These are phyloP conservation scores for Coemansia sp. DNA, from an alignment of 192 early-diverging fungal species.

Conservation along the genomic window DNA sequence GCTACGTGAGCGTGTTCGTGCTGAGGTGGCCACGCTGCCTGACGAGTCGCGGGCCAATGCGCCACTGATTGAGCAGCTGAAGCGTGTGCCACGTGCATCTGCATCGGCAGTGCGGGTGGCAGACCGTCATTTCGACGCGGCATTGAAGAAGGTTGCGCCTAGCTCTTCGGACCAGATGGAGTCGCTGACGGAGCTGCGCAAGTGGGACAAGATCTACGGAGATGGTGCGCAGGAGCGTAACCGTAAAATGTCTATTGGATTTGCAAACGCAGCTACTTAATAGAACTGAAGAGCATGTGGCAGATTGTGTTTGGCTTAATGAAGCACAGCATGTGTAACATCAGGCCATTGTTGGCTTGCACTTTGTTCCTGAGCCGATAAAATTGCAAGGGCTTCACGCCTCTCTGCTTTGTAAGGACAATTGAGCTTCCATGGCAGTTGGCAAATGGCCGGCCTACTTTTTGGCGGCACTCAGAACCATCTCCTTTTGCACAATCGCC, in stretches of 20 bases:
- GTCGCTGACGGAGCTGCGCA: constrained; percentile 80
- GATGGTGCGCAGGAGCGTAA: constrained; percentile 63
- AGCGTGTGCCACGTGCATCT: constrained; percentile 17
- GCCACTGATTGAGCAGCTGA: constrained; percentile 44
- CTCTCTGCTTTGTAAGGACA: no score
- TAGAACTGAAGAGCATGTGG: no score
- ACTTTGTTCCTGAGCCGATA: no score
- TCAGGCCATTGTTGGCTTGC: no score
- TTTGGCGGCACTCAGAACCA: no score
- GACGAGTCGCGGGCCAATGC: not conserved
- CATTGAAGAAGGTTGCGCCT: constrained; percentile 78
- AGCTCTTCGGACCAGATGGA: constrained; percentile 88
- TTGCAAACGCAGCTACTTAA: constrained; percentile 16
- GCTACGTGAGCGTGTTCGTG: constrained; percentile 60
- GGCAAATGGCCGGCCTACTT: no score
- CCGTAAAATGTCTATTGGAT: constrained; percentile 41
- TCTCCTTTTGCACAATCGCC: no score
- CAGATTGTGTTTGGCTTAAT: no score
- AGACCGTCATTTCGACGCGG: constrained; percentile 76
- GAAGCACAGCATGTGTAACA: no score
- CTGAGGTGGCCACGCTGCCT: constrained; percentile 31
- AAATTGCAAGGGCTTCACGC: no score
- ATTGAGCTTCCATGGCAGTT: no score
- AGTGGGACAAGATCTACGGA: constrained; percentile 89
- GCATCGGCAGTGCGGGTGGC: constrained; percentile 18